phyloP scores from a whole-genome alignment of 805 yeast species.

The Barnettozyma siamensis region DNA sequence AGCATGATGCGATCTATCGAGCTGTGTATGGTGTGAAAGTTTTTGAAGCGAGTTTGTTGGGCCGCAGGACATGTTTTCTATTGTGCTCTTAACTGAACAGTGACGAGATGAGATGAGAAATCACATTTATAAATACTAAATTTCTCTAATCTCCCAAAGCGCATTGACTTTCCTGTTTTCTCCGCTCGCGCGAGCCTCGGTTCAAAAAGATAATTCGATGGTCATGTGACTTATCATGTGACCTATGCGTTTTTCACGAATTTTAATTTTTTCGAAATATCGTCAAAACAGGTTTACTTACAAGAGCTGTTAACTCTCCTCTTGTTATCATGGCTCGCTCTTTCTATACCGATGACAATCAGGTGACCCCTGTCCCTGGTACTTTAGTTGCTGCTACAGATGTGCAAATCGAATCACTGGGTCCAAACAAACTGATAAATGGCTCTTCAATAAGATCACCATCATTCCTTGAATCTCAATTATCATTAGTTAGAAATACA shows the following conservation, averaged over 20 bases:
- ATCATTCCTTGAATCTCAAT: constrained; percentile 38
- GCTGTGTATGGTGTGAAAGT: constrained; percentile 19
- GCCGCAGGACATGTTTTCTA: constrained; percentile 16
- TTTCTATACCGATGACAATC: constrained; percentile 46
- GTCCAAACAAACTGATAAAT: constrained; percentile 43
- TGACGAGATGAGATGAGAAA: too few species aligned
- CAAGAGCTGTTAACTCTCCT: too few species aligned
- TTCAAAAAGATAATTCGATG: too few species aligned
- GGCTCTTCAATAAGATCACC: constrained; percentile 56
- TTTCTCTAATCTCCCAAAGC: too few species aligned
- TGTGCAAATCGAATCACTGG: constrained; percentile 37
- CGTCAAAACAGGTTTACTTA: too few species aligned
- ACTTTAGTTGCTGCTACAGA: constrained; percentile 39
- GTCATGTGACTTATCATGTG: neutral
- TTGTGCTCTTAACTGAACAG: too few species aligned
- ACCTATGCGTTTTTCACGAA: neutral
- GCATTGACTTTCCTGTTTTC: neutral
- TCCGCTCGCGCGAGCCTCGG: neutral
- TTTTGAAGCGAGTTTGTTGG: constrained; percentile 24
- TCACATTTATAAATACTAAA: too few species aligned
- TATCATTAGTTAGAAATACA: constrained; percentile 44
- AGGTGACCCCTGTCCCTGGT: constrained; percentile 45
- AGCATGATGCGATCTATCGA: constrained; percentile 23
- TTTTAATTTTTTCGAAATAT: neutral
- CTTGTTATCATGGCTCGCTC: constrained; percentile 3